Base-by-base conservation (phyloP, 2,329 filamentous ascomycete genomes). In the Incumbomyces lentus region DNA sequence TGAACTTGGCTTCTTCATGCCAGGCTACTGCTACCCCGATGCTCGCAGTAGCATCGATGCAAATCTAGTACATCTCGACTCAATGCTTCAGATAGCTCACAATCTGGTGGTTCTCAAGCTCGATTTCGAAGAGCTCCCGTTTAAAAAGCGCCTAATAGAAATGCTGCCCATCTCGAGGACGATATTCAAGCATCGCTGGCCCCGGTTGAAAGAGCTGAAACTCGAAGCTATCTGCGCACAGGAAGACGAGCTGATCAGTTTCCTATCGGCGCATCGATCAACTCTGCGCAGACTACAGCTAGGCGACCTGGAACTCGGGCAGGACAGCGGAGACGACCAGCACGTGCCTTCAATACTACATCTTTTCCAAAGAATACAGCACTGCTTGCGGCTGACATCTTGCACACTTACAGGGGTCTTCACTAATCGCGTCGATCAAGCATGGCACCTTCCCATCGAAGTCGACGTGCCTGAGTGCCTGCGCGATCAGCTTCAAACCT, bases 51-150 rank as follows among this genome's bases (percentile, higher is more conserved):
- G 38, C 10, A 38, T 19, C 18, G 18, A 17, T 30, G 36, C 39
- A 33, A 16, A 30, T 30, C 12, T 40, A 12, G 3, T 10, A 2
- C 13, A 26, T 6, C 14, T 46, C 16, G 29, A 33, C 16, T 2
- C 6, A n/a, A 3, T 46, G 7, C 19, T 31, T 4, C 17, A 40
- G 19, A 6, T 31, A 16, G n/a, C 36, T 19, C 19, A 19, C 2
- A 19, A 13, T 33, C 17, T 46, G n/a, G 29, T 11, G 31, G 29
- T 17, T 3, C 30, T 46, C 18, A 40, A 46, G 14, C 30, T 46
- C 11, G 44, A 46, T 33, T 46, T 46, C 17, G 44, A 33, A 4
- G 44, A 46, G 19, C 34, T 46, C n/a, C 44, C 44, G 13, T 40
- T 40, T 19, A 29, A 40, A 13, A 40, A 36, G 14, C 16, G 30